A percentile compares a stretch with the other conserved stretches of the same genome.
phyloP scores from a whole-genome alignment of 23 red algal genomes.

The Gracilaria domingensis region DNA sequence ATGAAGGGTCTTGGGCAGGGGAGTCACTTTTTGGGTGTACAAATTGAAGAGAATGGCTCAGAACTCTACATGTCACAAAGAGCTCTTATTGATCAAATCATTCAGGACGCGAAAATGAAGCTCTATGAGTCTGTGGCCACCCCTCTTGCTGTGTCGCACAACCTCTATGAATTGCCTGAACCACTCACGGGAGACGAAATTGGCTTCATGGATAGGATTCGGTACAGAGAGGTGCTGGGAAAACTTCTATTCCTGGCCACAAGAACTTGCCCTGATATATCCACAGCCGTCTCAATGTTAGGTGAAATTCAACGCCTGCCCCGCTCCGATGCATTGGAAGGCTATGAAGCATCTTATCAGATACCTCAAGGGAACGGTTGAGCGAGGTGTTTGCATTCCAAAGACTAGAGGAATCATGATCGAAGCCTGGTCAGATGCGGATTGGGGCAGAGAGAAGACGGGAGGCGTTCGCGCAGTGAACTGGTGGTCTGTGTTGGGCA shows the following conservation, averaged over 20 bases:
- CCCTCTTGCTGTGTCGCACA: constrained; percentile 3
- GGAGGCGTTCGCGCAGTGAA: background rate
- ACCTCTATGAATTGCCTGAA: background rate
- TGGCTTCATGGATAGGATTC: background rate
- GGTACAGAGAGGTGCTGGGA: constrained; percentile 22
- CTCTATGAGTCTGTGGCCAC: background rate
- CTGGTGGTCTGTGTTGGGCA: background rate
- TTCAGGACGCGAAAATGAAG: constrained; percentile 25
- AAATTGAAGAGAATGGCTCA: background rate
- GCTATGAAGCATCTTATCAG: constrained; percentile 11
- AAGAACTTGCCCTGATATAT: constrained; percentile 19
- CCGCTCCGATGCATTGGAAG: constrained; percentile 5
- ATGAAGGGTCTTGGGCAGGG: background rate
- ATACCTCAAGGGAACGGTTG: background rate
- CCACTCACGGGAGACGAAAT: background rate
- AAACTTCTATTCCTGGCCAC: constrained; percentile 34
- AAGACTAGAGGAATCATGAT: background rate
- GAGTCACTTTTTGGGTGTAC: background rate
- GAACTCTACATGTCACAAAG: background rate
- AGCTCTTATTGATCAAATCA: background rate
- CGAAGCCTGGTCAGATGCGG: background rate
- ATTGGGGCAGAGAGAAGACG: constrained; percentile 21
- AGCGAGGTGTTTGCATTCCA: background rate
- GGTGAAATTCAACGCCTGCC: background rate
- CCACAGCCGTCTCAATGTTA: constrained; percentile 23